A percentile compares a stretch with the other conserved stretches of the same genome.
Evolutionary conservation across 2,329 filamentous ascomycete genomes (phyloP).

Genomic region (Exophiala sp.): DNA sequence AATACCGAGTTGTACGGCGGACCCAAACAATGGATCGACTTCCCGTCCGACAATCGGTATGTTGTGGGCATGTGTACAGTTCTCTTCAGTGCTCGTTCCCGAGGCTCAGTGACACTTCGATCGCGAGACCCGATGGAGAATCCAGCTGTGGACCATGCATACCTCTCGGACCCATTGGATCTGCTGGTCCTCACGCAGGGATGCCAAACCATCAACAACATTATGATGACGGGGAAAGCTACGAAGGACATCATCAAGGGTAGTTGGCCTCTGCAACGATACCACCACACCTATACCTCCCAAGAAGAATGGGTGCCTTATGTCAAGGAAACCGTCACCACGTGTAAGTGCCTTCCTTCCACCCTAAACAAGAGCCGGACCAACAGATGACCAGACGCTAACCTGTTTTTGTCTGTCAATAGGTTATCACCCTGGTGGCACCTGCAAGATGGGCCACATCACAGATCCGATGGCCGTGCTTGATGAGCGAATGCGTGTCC

Average conservation of each 20-base stretch:
- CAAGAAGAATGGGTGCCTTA: constrained; percentile 58
- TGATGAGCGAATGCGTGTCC: constrained; percentile 50
- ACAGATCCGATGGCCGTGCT: constrained; percentile 51
- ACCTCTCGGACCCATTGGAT: constrained; percentile 55
- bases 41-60: too few relatives aligned
- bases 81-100: constrained; percentile 54
- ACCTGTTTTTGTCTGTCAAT: too few relatives aligned
- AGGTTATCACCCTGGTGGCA: constrained; percentile 55
- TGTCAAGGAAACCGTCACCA: constrained; percentile 56
- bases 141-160: constrained; percentile 57
- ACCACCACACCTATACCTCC: constrained; percentile 50
- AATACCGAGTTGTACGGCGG: constrained; percentile 55
- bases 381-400: too few relatives aligned
- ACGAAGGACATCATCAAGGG: constrained; percentile 59
- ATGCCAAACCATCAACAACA: constrained; percentile 57
- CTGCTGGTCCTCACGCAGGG: constrained; percentile 57
- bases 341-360: constrained; percentile 32
- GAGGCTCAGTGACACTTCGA: constrained; percentile 52
- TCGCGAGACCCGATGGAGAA: constrained; percentile 47
- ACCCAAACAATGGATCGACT: constrained; percentile 51
- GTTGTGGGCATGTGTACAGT: constrained; percentile 50
- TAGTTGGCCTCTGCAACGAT: constrained; percentile 51
- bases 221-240: constrained; percentile 54
- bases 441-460: constrained; percentile 53
- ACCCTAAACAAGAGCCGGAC: too few relatives aligned